Conservation (phyloP, 1,139 yeast species). For the Blastobotrys capitulatus region DNA sequence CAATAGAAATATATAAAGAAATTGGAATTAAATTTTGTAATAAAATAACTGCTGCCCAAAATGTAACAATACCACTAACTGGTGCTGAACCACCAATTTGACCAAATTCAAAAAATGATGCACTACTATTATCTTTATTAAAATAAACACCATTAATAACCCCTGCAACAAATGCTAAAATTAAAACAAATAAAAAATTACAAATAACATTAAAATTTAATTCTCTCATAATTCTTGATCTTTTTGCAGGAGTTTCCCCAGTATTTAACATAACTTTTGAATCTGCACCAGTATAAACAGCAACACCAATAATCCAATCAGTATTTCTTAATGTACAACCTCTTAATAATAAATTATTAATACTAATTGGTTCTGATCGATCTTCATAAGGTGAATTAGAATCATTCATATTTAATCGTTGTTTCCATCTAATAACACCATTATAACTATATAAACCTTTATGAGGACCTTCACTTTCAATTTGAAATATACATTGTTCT, state of each 20-base stretch:
- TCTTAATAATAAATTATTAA: slow-evolving; percentile 75
- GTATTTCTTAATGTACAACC: slow-evolving; percentile 90
- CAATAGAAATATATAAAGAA: slow-evolving; percentile 86
- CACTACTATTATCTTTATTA: slow-evolving; percentile 46
- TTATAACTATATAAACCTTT: slow-evolving; percentile 73
- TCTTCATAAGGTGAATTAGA: slow-evolving; percentile 10
- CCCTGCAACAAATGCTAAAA: slow-evolving; percentile 79
- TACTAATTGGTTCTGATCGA: slow-evolving; percentile 58
- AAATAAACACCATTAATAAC: slow-evolving; percentile 76
- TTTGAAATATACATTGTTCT: slow-evolving; percentile 64
- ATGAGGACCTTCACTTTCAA: slow-evolving; percentile 92
- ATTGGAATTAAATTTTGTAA: slow-evolving; percentile 91
- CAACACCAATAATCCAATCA: slow-evolving; percentile 91
- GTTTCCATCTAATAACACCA: slow-evolving; percentile 62
- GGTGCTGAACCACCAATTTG: slow-evolving; percentile 60
- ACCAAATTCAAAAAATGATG: slow-evolving; percentile 67
- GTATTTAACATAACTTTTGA: slow-evolving; percentile 91
- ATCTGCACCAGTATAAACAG: slow-evolving; percentile 85
- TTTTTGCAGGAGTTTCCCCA: slow-evolving; percentile 88
- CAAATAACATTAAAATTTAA: slow-evolving; percentile 75
- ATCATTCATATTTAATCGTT: slow-evolving; percentile 18
- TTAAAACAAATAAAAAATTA: slow-evolving; percentile 68
- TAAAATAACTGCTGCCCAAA: slow-evolving; percentile 82
- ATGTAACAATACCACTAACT: slow-evolving; percentile 74
- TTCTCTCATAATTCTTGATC: slow-evolving; percentile 76